Evolutionary conservation across 2,329 filamentous ascomycete species (phyloP).

Genomic region (Boeremia lycopersici): DNA sequence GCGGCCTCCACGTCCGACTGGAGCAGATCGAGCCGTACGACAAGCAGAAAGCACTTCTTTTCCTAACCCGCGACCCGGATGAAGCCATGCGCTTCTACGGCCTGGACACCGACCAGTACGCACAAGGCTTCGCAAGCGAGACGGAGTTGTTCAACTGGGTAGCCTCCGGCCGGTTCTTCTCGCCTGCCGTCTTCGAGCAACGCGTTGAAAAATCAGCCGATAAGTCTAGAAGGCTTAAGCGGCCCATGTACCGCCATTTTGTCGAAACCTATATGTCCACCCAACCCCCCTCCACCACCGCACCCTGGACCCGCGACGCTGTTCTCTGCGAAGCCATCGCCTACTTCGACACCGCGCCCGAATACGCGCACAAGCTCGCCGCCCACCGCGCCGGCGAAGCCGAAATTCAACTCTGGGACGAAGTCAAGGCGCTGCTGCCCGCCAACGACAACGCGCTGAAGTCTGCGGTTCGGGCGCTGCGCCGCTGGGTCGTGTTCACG

Average conservation of each 20-base stretch:
- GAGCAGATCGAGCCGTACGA: constrained; percentile 68
- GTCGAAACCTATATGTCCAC: constrained; percentile 66
- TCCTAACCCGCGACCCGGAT: constrained; percentile 64
- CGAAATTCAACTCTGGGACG: constrained; percentile 51
- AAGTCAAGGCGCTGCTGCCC: constrained; percentile 50
- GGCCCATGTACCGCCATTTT: constrained; percentile 66
- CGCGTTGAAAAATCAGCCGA: constrained; percentile 57
- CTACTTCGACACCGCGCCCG: constrained; percentile 54
- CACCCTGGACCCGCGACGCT: constrained; percentile 50
- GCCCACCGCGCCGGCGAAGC: constrained; percentile 47
- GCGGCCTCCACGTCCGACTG: constrained; percentile 68
- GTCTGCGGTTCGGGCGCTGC: constrained; percentile 36
- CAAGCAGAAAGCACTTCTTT: constrained; percentile 62
- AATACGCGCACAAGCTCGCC: constrained; percentile 53
- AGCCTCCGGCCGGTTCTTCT: constrained; percentile 64
- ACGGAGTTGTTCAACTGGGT: constrained; percentile 68
- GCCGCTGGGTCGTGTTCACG: constrained; percentile 43
- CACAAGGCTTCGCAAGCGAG: constrained; percentile 60
- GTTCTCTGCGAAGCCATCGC: constrained; percentile 62
- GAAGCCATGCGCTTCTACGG: constrained; percentile 68
- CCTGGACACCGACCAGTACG: constrained; percentile 59
- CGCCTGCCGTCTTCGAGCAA: constrained; percentile 45
- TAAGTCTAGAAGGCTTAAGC: constrained; percentile 59
- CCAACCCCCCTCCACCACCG: too few relatives aligned
- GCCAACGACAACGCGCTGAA: constrained; percentile 30